Percentiles rank a stretch among this genome's conserved stretches.
Conservation (phyloP, 2,329 filamentous ascomycete genomes). For the Talaromyces albobiverticillius region DNA sequence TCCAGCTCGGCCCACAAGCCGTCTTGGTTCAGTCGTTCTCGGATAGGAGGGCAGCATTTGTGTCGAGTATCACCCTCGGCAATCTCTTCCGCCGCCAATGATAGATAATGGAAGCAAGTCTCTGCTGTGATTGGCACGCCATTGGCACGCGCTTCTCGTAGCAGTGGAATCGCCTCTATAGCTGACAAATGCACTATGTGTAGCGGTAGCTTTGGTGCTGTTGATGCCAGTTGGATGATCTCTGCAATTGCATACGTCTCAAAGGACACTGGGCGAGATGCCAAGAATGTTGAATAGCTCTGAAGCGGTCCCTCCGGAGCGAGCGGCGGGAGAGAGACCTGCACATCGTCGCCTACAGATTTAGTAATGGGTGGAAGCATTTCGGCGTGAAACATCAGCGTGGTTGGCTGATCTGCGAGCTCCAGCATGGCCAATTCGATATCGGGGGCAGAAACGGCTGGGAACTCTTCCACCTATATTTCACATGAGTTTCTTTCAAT, state of each 20-base stretch:
- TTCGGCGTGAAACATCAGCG: slow-evolving; percentile 98
- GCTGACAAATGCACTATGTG: slow-evolving; percentile 94
- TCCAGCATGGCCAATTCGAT: slow-evolving; percentile 76
- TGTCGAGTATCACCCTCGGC: slow-evolving; percentile 82
- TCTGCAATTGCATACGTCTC: slow-evolving; percentile 88
- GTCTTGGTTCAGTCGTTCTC: slow-evolving; percentile 76
- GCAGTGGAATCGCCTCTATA: slow-evolving; percentile 79
- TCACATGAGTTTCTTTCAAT: not conserved
- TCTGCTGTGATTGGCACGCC: slow-evolving; percentile 89
- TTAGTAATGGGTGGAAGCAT: slow-evolving; percentile 87
- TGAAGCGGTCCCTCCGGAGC: slow-evolving; percentile 69
- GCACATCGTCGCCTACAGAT: slow-evolving; percentile 75
- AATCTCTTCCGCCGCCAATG: slow-evolving; percentile 77
- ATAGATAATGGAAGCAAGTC: slow-evolving; percentile 94
- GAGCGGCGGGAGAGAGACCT: slow-evolving; percentile 65
- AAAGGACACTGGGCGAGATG: slow-evolving; percentile 82
- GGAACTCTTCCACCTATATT: slow-evolving; percentile 90
- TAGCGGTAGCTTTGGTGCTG: slow-evolving; percentile 77
- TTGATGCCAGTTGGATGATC: slow-evolving; percentile 75
- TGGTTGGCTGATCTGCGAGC: slow-evolving; percentile 77
- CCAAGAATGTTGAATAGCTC: slow-evolving; percentile 84
- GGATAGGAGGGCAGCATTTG: slow-evolving; percentile 94
- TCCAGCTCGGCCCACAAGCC: slow-evolving; percentile 79
- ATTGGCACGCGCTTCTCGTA: slow-evolving; percentile 66
- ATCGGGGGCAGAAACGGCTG: slow-evolving; percentile 77